phyloP scores from a whole-genome alignment of 495 filamentous ascomycete genomes.

The Aspergillus sparsus region DNA sequence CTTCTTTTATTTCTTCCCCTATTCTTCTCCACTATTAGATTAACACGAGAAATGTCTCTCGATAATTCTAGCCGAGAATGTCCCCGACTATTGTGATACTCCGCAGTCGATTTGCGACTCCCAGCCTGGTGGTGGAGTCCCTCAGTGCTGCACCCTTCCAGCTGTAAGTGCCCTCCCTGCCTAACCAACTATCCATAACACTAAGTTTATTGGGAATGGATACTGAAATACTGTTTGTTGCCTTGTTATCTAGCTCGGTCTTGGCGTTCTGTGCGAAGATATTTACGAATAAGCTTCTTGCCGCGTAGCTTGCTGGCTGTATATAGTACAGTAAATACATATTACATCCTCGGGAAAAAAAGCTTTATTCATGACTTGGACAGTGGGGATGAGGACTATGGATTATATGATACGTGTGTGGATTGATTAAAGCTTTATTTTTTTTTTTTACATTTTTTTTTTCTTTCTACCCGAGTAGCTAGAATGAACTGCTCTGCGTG shows the following conservation, averaged over 20 bases:
- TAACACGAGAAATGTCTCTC: not conserved
- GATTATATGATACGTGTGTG: too few relatives aligned
- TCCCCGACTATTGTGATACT: not conserved
- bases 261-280: not conserved
- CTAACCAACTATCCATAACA: not conserved
- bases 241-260: not conserved
- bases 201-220: too few relatives aligned
- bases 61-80: not conserved
- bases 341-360: too few relatives aligned
- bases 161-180: not conserved
- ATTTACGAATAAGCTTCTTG: not conserved
- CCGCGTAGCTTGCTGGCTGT: too few relatives aligned
- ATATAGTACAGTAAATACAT: too few relatives aligned
- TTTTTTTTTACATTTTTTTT: too few relatives aligned
- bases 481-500: too few relatives aligned
- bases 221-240: not conserved
- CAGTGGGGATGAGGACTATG: too few relatives aligned
- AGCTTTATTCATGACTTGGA: too few relatives aligned
- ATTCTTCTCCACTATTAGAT: not conserved
- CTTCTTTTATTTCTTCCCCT: too few relatives aligned
- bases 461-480: too few relatives aligned
- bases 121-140: not conserved
- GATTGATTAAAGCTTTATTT: too few relatives aligned
- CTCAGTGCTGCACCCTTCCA: slow-evolving; percentile 3
- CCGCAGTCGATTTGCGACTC: not conserved